Conservation (phyloP, 345 rosid species). For the Dipteronia dyeriana region DNA sequence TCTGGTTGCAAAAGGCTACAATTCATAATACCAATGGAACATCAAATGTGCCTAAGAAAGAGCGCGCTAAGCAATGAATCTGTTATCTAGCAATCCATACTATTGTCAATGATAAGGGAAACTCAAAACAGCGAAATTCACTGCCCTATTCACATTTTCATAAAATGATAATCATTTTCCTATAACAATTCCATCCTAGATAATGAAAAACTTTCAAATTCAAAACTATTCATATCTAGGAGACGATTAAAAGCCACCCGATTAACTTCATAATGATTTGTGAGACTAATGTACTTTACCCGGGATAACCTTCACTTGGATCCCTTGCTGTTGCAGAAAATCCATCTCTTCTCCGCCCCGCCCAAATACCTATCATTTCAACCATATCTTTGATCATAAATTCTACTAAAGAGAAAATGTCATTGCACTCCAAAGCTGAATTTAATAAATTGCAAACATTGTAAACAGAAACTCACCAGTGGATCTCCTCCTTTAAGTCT, state of each 20-base stretch:
- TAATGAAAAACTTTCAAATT: background rate
- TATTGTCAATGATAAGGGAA: background rate
- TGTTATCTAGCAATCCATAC: background rate
- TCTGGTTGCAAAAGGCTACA: no score
- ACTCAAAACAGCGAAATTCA: background rate
- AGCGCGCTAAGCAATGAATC: background rate
- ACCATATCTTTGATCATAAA: conserved; percentile 1
- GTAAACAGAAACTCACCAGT: conserved; percentile 52
- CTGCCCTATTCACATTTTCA: background rate
- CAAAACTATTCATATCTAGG: background rate
- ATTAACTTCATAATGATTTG: background rate
- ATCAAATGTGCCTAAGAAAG: background rate
- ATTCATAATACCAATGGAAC: background rate
- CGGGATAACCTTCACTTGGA: conserved; percentile 86
- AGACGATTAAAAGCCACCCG: background rate
- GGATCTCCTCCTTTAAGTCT: conserved; percentile 99
- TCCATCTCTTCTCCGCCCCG: conserved; percentile 99
- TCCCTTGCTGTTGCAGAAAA: conserved; percentile 87
- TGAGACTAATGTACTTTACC: conserved; percentile 33
- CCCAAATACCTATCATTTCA: conserved; percentile 73
- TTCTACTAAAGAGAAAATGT: background rate
- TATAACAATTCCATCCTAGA: background rate
- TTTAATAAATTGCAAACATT: background rate
- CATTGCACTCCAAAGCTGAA: background rate
- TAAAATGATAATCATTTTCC: background rate